Evolutionary conservation across 345 rosid species (phyloP), one percentile per base, ranked within the genome.

Genomic region (Eucalyptus cloeziana): DNA sequence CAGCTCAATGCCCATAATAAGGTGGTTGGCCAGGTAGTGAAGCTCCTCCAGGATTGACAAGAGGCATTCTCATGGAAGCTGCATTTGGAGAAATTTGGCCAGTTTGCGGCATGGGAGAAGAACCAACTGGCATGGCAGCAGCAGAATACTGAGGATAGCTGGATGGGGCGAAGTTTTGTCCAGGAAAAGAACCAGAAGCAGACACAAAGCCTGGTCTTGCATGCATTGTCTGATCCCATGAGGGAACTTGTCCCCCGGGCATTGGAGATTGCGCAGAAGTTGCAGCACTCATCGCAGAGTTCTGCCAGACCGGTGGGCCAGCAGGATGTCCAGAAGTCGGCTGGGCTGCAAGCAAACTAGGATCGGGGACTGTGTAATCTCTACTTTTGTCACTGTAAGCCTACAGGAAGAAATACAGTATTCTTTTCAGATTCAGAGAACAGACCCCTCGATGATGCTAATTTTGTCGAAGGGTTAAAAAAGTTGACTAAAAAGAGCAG

Each of bases 311-410:
- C n/a, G 93, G 56, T 89, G 95, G 90, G 87, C 95, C 90, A 54
- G 96, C 67, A 64, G 94, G 86, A 15, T 89, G 87, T 49, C 94
- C 96, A 3, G 97, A 91, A 79, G n/a, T 93, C 49, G 91, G 95
- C 62, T 93, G 94, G 64, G 91, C 92, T 60, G 94, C 94, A 37
- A 93, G 89, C 89, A 91, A 91, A 92, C 91, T 94, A 71, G 91
- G 92, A 92, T 94, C 95, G 33, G 96, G 97, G 44, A 96, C 91
- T 19, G 99, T 97, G 87, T 95, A 97, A 91, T 97, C 99, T 94
- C 99, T 94, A 91, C 99, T 96, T 93, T 96, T 97, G 90, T 97
- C 99, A 89, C 96, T 96, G 94, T 90, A 96, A 19, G 99, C 98
- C 99, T 96, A 89, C n/a, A 58, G 69, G 37, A 49, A 21, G 67